These are phyloP conservation scores for Cryptomeria japonica DNA, from an alignment of 75 land plant species.

Conservation along the genomic window DNA sequence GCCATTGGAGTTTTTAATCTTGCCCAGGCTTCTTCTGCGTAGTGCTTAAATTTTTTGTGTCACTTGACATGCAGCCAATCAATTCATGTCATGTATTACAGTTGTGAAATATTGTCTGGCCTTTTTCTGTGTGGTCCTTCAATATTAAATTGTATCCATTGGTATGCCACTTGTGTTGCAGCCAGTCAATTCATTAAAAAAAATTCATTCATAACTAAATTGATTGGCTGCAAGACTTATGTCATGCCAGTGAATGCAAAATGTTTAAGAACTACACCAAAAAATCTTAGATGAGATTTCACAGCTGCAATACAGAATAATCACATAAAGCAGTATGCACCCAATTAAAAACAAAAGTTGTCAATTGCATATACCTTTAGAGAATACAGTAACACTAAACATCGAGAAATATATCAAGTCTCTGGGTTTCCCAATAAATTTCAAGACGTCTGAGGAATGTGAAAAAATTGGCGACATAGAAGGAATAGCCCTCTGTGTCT, in stretches of 20 bases:
- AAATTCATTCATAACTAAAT: too few species aligned
- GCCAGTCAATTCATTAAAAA: too few species aligned
- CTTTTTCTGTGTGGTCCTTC: not conserved
- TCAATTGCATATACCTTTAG: not conserved
- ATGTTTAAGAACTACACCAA: not conserved
- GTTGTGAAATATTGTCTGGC: not conserved
- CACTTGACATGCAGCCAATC: not conserved
- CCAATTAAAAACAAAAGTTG: not conserved
- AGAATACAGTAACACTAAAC: not conserved
- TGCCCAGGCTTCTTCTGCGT: not conserved
- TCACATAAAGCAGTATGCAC: not conserved
- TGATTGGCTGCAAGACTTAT: not conserved
- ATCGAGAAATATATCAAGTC: too few species aligned
- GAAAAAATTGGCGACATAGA: too few species aligned
- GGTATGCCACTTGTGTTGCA: not conserved
- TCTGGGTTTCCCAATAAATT: too few species aligned
- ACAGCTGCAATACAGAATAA: not conserved
- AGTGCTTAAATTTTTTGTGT: not conserved
- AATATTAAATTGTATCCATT: not conserved
- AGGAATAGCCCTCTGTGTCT: too few species aligned
- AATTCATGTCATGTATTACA: not conserved
- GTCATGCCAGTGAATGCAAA: not conserved
- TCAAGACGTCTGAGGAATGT: too few species aligned
- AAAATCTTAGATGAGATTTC: not conserved
- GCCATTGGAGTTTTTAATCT: not conserved